Percentiles rank a stretch among this genome's conserved stretches.
phyloP scores from a whole-genome alignment of 2,329 filamentous ascomycete genomes.

The Ceratocystis eucalypticola region DNA sequence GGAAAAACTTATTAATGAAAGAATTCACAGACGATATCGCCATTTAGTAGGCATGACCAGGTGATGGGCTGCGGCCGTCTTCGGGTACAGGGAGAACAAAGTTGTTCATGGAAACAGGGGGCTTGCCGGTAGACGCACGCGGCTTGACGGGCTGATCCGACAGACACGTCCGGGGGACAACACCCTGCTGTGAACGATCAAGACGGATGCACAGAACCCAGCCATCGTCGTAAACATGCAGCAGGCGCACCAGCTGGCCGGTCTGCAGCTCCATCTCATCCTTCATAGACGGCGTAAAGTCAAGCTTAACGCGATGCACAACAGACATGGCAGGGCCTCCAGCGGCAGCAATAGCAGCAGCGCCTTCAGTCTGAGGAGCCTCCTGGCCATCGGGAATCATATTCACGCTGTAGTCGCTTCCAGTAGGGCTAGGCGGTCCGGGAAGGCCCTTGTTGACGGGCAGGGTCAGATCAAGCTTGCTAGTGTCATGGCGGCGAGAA shows the following conservation, averaged over 20 bases:
- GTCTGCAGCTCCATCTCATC: slow-evolving; percentile 75
- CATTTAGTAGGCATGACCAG: slow-evolving; percentile 13
- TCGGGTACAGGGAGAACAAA: neutral
- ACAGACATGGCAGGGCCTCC: slow-evolving; percentile 46
- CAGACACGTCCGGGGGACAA: slow-evolving; percentile 83
- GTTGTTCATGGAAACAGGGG: slow-evolving; percentile 15
- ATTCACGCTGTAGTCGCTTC: slow-evolving; percentile 48
- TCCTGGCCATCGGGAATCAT: slow-evolving; percentile 37
- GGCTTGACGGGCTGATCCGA: slow-evolving; percentile 87
- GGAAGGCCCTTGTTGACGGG: slow-evolving; percentile 30
- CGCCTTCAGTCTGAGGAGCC: slow-evolving; percentile 35
- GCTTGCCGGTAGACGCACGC: slow-evolving; percentile 39
- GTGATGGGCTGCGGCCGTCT: slow-evolving; percentile 4
- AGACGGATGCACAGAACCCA: slow-evolving; percentile 91
- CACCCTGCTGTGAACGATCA: slow-evolving; percentile 83
- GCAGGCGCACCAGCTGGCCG: slow-evolving; percentile 72
- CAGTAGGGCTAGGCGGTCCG: slow-evolving; percentile 40
- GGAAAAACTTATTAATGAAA: neutral
- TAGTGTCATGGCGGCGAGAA: slow-evolving; percentile 41
- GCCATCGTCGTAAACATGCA: slow-evolving; percentile 96
- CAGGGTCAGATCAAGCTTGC: slow-evolving; percentile 42
- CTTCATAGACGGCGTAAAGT: slow-evolving; percentile 83
- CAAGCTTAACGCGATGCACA: slow-evolving; percentile 85
- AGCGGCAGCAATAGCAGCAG: slow-evolving; percentile 48
- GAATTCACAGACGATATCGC: neutral